Evolutionary conservation across 1,284 basidiomycete genomes (phyloP), one percentile per base, ranked within the genome.

Genomic region (Stygiomarasmius scandens): DNA sequence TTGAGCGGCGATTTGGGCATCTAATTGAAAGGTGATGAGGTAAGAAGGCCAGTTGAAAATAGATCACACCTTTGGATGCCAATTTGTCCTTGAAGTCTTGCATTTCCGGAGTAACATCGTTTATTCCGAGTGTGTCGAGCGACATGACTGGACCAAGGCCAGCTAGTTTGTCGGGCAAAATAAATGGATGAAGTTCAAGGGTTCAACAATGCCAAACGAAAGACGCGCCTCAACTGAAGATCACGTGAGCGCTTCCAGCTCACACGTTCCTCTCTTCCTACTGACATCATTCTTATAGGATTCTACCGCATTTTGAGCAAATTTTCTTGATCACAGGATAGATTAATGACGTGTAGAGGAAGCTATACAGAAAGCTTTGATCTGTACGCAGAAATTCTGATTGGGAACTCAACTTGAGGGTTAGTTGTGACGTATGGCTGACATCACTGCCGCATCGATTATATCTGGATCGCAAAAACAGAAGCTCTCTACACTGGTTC

Each of bases 71-170:
- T 82, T 86, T 85, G 65, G 79, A 81, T 20, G 83, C 75, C 51
- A 89, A 66, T 61, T 78, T 83, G 63, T 86, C 83, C 73, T 81
- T 88, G 55, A 83, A 74, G 14, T 75, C 68, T 61, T 80, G 78
- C 3, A 81, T 76, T 69, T 87, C 83, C 60, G 86, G 82, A 1
- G 85, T 81, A 51, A 87, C 75, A 62, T 86, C 84, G 63, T 85
- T 75, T 54, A 77, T 77, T 12, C 85, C 87, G 34, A 88, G 71
- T 63, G 79, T 80, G 75, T 72, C 81, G 61, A 79, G 73, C 55
- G 87, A 83, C 86, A 87, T 85, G 62, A 65, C 63, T 50, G 62
- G 38, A 24, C 50, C 11, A 23, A 9, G 5, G 38, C 38, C 38
- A 41, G 38, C 29, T 32, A 16, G 38, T 16, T 16, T 19, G 32